Evolutionary conservation across 1,284 basidiomycete species (phyloP), one percentile per base, ranked within the genome.

Genomic region (Neolentinus lepideus): DNA sequence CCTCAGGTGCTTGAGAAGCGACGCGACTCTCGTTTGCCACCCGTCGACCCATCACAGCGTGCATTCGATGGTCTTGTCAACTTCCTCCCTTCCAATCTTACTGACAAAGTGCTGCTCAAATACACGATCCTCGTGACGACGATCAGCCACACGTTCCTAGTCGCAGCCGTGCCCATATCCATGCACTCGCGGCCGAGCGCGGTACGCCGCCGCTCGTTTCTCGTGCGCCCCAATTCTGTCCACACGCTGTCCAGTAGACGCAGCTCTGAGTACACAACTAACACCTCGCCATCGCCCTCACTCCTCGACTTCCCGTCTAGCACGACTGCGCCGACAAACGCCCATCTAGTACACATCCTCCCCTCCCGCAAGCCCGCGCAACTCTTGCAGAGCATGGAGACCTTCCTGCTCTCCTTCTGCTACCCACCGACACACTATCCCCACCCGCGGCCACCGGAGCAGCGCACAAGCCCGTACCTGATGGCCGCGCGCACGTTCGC

Each of bases 111-210:
- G 1, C 56, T 74, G n/a, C 65, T 77, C 21, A 75, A 74, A 61
- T 69, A 72, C 26, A 61, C 70, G 6, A 75, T 77, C 55, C 69
- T 76, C 19, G 68, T 74, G 33, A 75, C 74, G 14, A 73, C 74
- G 2, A 67, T 77, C 33, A 67, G 67, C n/a, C 67, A 71, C 4
- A 69, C 74, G 0, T 76, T 74, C 59, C 66, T 77, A 45, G 62
- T 64, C 16, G 58, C 68, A 10, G 61, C 60, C 2, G 31, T 54
- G 38, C 55, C 64, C 2, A 53, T 59, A 24, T 25, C 29, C 14
- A 58, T 52, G 3, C 53, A 52, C 3, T 25, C 43, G n/a, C 59
- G 52, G 33, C 33, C 54, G 21, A 46, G 35, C 36, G n/a, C 25
- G 29, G 46, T 53, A 38, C 29, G 45, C 31, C n/a, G 38, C 33